Evolutionary conservation across 345 rosid species (phyloP).

Genomic region (Syzygium aromaticum): DNA sequence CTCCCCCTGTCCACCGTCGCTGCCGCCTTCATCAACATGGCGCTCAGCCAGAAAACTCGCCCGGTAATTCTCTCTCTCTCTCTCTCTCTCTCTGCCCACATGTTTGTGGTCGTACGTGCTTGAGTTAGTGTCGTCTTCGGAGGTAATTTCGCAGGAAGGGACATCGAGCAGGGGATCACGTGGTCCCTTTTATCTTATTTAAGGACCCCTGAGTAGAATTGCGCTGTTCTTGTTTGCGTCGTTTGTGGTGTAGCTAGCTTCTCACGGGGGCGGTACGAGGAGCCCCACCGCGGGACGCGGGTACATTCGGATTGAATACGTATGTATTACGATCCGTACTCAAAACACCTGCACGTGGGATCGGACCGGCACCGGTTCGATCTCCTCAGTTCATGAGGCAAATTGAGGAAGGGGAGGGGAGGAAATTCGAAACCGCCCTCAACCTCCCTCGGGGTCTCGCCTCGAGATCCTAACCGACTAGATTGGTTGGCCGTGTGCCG

Average conservation of each 20-base stretch:
- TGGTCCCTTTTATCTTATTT: neutral
- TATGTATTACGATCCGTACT: neutral
- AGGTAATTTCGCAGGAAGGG: neutral
- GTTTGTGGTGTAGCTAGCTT: neutral
- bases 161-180: neutral
- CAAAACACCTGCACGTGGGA: neutral
- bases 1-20: conserved; percentile 16
- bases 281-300: neutral
- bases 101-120: neutral
- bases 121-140: neutral
- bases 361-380: neutral
- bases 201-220: neutral
- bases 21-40: conserved; percentile 32
- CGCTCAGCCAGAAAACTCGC: conserved; percentile 52
- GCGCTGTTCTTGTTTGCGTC: neutral
- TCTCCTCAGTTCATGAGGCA: neutral
- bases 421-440: neutral
- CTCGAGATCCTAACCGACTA: neutral
- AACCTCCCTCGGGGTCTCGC: neutral
- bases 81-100: neutral
- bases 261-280: neutral
- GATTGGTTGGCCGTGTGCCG: neutral
- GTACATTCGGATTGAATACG: neutral
- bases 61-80: conserved; percentile 21
- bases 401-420: neutral